Evolutionary conservation across 371 early-diverging fungal genomes (phyloP), one percentile per base, ranked within the genome.

Genomic region (Mortierella sp.): DNA sequence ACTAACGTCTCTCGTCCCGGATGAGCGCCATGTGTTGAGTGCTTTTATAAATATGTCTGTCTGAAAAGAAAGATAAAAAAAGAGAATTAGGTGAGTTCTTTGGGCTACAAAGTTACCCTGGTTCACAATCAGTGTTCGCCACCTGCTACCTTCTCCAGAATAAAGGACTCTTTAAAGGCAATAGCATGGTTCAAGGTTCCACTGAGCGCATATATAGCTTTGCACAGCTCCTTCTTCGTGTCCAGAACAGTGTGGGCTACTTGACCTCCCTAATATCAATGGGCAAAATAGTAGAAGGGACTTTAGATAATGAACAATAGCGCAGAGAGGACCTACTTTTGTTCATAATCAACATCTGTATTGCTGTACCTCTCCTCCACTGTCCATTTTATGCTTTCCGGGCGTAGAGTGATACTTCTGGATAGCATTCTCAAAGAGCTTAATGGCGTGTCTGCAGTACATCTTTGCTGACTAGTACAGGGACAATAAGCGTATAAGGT

Each of bases 201-300:
- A 34, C 68, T 67, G 7, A 73, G 68, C 14, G 73, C 73, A 42
- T 73, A 73, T 9, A 73, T 67, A 7, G 73, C 68, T 47, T 73
- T 73, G 57, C 73, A 67, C 54, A 64, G 50, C 50, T 73, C 64
- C 42, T 63, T 67, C 54, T 73, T 73, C 28, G 68, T 67, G 38
- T 73, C 73, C 19, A 73, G 56, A 0, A 67, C 60, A 31, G 46
- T 23, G 5, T 54, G 58, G 2, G 73, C 59, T 6, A 60, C 51
- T n/a, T 63, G 64, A 45, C 19, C 45, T 12, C 48, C 58, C 73
- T 73, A 54, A 13, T 3, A 34, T 31, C n/a, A 38, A 41, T 30
- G 13, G 31, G 39, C 34, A 7, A 9, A 12, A 24, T 6, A 46
- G 19, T 27, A 31, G 57, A 52, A 45, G 18, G 45, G 16, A 28